Evolutionary conservation across 352 stramenopile genomes (phyloP).

Genomic region (Pythium chondricola): DNA sequence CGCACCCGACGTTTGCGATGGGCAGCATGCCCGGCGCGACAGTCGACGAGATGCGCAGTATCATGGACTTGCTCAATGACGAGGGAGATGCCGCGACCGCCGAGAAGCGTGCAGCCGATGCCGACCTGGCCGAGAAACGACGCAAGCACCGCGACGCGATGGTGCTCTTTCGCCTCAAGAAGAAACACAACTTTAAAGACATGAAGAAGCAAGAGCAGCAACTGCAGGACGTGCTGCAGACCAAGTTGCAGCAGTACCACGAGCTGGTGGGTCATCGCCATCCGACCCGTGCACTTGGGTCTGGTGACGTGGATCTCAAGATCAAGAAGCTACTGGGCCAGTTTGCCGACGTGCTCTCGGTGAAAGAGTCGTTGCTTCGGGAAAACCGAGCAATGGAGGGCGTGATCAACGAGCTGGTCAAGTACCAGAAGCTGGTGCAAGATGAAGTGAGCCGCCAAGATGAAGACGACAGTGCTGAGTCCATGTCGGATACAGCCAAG

Average conservation of each 20-base stretch:
- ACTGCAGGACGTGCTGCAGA: slow-evolving; percentile 18
- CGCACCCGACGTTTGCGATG: background rate
- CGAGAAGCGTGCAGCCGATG: background rate
- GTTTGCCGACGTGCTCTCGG: slow-evolving; percentile 15
- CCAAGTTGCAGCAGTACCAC: slow-evolving; percentile 8
- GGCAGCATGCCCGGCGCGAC: background rate
- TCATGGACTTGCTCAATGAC: slow-evolving; percentile 9
- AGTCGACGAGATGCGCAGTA: slow-evolving; percentile 14
- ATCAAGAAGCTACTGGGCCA: slow-evolving; percentile 10
- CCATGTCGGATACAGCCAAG: no score
- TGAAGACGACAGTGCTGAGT: background rate
- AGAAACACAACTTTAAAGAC: slow-evolving; percentile 18
- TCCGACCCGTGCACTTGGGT: background rate
- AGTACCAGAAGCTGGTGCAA: slow-evolving; percentile 20
- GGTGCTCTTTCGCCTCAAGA: slow-evolving; percentile 18
- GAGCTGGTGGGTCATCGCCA: background rate
- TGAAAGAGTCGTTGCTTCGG: slow-evolving; percentile 19
- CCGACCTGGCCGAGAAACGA: slow-evolving; percentile 15
- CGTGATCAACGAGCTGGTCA: slow-evolving; percentile 14
- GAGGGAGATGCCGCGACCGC: background rate
- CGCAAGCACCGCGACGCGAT: slow-evolving; percentile 23
- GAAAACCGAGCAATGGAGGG: slow-evolving; percentile 23
- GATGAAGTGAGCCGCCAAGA: slow-evolving; percentile 15
- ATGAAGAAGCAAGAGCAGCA: slow-evolving; percentile 18
- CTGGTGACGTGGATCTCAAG: background rate